Base-by-base conservation (phyloP, 1,139 yeast species). In the Wickerhamiella pararugosa region DNA sequence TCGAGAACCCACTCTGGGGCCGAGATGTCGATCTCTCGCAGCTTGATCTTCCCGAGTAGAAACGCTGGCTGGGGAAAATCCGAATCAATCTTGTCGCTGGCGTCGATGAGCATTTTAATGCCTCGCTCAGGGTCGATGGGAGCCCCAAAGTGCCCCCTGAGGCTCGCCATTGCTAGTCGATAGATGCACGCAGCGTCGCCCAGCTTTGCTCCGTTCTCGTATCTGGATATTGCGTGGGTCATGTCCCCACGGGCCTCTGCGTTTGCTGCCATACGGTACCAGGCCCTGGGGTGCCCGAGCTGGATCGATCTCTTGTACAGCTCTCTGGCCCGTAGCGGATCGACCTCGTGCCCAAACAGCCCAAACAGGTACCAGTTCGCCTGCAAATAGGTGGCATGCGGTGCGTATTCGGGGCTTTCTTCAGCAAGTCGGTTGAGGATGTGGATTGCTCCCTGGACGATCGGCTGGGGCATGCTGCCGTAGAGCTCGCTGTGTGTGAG, bases 1-100 rank as follows among this genome's bases (percentile, higher is more conserved):
- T 43, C 41, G 8, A 35, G 35, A 29, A 31, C 35, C 21, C 21
- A 15, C 21, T 15, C 21, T 10, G 25, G 26, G 10, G 26, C 28
- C 1, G 27, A 38, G 7, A 29, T 15, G 9, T 56, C 56, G 7
- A 59, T 48, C 43, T 63, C 66, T 27, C 62, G 64, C 7, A 62
- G 52, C 36, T 56, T 57, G 26, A 62, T 48, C 38, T 61, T 49
- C 9, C 66, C 67, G 39, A 57, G 54, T 15, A 63, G 52, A 45
- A 57, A 63, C 1, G 64, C 58, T 1, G 65, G 56, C 39, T 60
- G 64, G 5, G 67, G 63, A 43, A 62, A 60, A 43, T 63, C 67
- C 1, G 61, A 57, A 40, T 62, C 66, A 11, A 62, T 54, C 7
- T 48, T 51, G 11, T 49, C 42, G 11, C 62, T 52, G 2, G 64